Base-by-base conservation (phyloP, 768 basidiomycete genomes). In the Rhizopogon sp. region DNA sequence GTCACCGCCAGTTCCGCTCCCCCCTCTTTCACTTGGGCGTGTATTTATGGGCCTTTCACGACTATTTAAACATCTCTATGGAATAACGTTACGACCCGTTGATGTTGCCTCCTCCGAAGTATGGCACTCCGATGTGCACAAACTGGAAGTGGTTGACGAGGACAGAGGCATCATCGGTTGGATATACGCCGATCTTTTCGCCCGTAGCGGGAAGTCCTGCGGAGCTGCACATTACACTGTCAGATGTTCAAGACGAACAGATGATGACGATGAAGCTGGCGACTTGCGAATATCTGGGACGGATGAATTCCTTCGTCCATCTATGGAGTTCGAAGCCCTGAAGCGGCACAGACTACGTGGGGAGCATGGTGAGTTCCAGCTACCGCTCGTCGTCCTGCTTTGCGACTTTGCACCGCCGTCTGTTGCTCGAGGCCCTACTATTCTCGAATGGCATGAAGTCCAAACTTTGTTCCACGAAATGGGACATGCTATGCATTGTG, bases 401-500 rank as follows among this genome's bases (percentile, higher is more conserved):
- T 96, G 91, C 62, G 95, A 95, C 63, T 97, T 98, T 62, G 74
- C 81, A 20, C 79, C 76, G 29, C 85, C 90, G 20, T 74, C 82
- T 3, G 58, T 78, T 16, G 70, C 78, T n/a, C 72, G 76, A 11
- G 87, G 86, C 0, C 80, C 90, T 5, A 85, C 91, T 0, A 70
- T 87, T 49, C 72, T 99, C 20, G 84, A 87, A 54, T 98, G 95
- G 94, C 87, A 89, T 62, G 94, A 98, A 61, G 91, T 98, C 8
- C 77, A 89, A 66, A 98, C 96, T 2, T 74, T 98, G 22, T 97
- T 94, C 73, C 97, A 99, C 63, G 97, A 99, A 73, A 97, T 98
- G 93, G 97, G 97, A 1, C 97, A 99, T 72, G 97, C 97, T 10
- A 93, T 99, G 83, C 97, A 99, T 68, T 99, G 97, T 98, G 64